Percentiles rank a stretch among this genome's conserved stretches.
Conservation (phyloP, 2,329 filamentous ascomycete species). For the Pseudogymnoascus sp. region DNA sequence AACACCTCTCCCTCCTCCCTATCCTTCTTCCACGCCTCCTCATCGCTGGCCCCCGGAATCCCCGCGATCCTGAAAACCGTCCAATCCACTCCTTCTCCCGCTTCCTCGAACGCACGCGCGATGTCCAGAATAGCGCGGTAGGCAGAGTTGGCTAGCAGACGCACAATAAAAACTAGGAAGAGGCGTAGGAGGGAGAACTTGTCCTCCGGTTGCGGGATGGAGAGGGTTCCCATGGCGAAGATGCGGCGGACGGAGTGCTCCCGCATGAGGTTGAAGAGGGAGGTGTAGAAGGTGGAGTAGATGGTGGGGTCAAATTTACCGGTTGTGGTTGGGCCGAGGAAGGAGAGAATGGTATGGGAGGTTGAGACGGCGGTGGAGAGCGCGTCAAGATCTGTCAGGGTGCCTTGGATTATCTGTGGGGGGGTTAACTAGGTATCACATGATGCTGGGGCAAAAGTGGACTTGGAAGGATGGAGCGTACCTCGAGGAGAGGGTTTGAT, state of each 20-base stretch:
- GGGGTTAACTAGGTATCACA: conserved; percentile 21
- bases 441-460: conserved; percentile 20
- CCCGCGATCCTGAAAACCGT: conserved; percentile 24
- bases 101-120: conserved; percentile 21
- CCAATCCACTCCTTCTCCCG: conserved; percentile 23
- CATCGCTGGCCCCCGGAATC: conserved; percentile 4
- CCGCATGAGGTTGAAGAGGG: conserved; percentile 19
- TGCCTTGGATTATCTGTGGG: conserved; percentile 20
- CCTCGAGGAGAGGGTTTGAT: conserved; percentile 18
- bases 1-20: conserved; percentile 19
- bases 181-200: conserved; percentile 22
- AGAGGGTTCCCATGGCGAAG: conserved; percentile 25
- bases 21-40: conserved; percentile 18
- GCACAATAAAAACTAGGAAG: conserved; percentile 22
- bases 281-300: conserved; percentile 22
- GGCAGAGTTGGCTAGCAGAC: conserved; percentile 21
- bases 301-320: conserved; percentile 20
- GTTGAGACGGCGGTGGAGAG: conserved; percentile 25
- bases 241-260: conserved; percentile 20
- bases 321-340: conserved; percentile 1
- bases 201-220: conserved; percentile 20
- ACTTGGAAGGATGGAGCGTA: conserved; percentile 19
- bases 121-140: conserved; percentile 22
- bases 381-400: conserved; percentile 13
- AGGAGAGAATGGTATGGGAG: background rate